Conservation (phyloP, 106 monocot genomes). For the Dendrobium chrysotoxum region DNA sequence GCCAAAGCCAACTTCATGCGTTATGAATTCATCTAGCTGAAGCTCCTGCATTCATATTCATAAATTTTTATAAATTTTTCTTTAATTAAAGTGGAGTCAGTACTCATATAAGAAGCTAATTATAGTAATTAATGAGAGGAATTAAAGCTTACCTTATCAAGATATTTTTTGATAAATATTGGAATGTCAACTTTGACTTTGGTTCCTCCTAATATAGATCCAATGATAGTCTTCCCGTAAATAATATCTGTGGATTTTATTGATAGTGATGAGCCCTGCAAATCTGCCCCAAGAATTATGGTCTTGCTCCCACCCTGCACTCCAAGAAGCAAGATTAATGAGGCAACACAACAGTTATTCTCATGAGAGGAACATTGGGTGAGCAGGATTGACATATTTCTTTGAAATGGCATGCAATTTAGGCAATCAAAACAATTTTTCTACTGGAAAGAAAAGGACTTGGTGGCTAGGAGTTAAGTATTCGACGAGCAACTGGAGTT, state of each 20-base stretch:
- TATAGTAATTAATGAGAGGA: neutral
- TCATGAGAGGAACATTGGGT: no score
- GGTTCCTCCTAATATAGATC: conserved; percentile 67
- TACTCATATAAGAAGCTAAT: no score
- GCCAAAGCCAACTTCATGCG: conserved; percentile 54
- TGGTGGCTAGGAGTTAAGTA: no score
- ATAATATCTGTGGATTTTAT: conserved; percentile 30
- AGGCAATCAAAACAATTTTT: no score
- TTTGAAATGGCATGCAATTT: no score
- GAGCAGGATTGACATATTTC: no score
- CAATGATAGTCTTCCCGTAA: conserved; percentile 46
- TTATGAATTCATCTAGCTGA: conserved; percentile 51
- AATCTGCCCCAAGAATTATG: conserved; percentile 71
- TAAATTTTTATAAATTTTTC: neutral
- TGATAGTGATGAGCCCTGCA: conserved; percentile 43
- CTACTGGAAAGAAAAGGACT: no score
- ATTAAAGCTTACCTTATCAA: conserved; percentile 39
- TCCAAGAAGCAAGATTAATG: no score
- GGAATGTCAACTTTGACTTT: conserved; percentile 78
- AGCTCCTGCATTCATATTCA: conserved; percentile 32
- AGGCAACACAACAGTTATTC: no score
- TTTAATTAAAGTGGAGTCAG: no score
- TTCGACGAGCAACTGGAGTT: no score
- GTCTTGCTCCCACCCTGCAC: conserved; percentile 79
- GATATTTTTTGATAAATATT: conserved; percentile 44